Percentiles rank a stretch among this genome's conserved stretches.
phyloP scores from a whole-genome alignment of 2,329 filamentous ascomycete species.

The Monilinia polystroma region DNA sequence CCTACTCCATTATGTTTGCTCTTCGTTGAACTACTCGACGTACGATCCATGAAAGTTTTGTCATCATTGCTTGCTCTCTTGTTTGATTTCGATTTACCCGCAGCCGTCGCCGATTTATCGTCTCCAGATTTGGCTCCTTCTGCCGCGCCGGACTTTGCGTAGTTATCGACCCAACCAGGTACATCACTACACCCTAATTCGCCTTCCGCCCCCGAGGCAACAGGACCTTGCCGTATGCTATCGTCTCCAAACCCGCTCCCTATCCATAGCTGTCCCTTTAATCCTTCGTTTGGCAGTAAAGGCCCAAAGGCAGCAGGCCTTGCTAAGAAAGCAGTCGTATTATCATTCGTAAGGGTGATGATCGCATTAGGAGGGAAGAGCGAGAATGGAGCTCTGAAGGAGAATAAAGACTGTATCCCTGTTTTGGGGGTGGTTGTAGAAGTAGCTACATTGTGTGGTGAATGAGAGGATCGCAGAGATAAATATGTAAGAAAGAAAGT shows the following conservation, averaged over 20 bases:
- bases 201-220: conserved; percentile 60
- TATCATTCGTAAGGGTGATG: conserved; percentile 95
- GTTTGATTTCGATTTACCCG: conserved; percentile 45
- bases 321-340: conserved; percentile 94
- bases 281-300: conserved; percentile 66
- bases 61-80: conserved; percentile 42
- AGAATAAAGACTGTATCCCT: conserved; percentile 59
- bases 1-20: conserved; percentile 33
- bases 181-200: conserved; percentile 96
- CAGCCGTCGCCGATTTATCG: conserved; percentile 35
- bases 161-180: conserved; percentile 75
- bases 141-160: conserved; percentile 43
- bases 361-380: conserved; percentile 94
- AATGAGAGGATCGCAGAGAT: conserved; percentile 37
- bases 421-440: conserved; percentile 36
- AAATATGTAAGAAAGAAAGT: conserved; percentile 38
- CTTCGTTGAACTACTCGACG: conserved; percentile 28
- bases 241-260: conserved; percentile 90
- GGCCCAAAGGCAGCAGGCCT: conserved; percentile 93
- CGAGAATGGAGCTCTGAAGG: conserved; percentile 74
- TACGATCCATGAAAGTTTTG: conserved; percentile 30
- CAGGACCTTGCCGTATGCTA: conserved; percentile 56
- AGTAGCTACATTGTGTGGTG: conserved; percentile 29
- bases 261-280: conserved; percentile 91
- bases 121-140: conserved; percentile 31